phyloP scores from a whole-genome alignment of 805 yeast genomes.

The Blastobotrys parvus region DNA sequence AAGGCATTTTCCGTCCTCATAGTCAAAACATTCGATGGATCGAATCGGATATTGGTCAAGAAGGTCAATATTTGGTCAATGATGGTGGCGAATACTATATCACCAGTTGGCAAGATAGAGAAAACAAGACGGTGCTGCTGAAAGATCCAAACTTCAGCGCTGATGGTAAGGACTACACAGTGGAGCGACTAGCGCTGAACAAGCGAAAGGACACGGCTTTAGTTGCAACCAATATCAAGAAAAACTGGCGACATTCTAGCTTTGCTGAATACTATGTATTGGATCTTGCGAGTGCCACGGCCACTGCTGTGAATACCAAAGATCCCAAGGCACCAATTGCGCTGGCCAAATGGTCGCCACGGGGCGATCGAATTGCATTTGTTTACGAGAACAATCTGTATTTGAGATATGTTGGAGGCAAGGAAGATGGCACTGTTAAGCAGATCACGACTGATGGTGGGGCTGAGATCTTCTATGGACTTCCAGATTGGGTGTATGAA shows the following conservation, averaged over 20 bases:
- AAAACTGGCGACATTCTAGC: conserved; percentile 65
- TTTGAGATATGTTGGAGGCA: conserved; percentile 37
- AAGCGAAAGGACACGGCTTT: conserved; percentile 42
- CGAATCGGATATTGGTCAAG: conserved; percentile 36
- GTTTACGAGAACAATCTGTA: conserved; percentile 66
- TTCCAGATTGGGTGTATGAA: conserved; percentile 93
- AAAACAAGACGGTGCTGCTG: conserved; percentile 7
- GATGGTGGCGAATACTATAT: conserved; percentile 61
- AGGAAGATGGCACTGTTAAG: conserved; percentile 22
- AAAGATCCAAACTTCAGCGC: conserved; percentile 30
- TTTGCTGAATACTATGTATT: conserved; percentile 54
- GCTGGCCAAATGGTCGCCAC: conserved; percentile 71
- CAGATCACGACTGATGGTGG: conserved; percentile 68
- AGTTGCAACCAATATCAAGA: conserved; percentile 40
- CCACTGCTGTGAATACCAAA: conserved; percentile 25
- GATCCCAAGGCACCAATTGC: conserved; percentile 29
- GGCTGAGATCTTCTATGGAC: conserved; percentile 66
- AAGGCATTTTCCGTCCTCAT: conserved; percentile 48
- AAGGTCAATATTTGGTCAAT: conserved; percentile 17
- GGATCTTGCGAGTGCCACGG: conserved; percentile 35
- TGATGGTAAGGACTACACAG: conserved; percentile 32
- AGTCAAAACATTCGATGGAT: conserved; percentile 65
- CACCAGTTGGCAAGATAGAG: conserved; percentile 36
- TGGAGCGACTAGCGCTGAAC: conserved; percentile 39
- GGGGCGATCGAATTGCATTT: conserved; percentile 55